Base-by-base conservation (phyloP, 805 yeast species). In the Yarrowia sp. region DNA sequence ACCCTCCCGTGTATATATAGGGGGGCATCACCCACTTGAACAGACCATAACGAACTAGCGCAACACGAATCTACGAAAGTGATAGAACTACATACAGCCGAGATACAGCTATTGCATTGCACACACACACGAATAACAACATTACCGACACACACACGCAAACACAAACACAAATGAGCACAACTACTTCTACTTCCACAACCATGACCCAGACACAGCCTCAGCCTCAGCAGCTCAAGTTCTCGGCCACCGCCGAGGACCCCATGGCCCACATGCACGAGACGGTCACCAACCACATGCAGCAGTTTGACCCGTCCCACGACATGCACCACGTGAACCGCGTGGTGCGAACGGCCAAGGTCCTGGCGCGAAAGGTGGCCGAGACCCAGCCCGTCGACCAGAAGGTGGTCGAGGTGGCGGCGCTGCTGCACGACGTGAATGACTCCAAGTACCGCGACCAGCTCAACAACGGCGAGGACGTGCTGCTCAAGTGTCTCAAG, bases 401-500 rank as follows among this genome's bases (percentile, higher is more conserved):
- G 46, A 25, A 61, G 22, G 72, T 72, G 4, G 74, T 72, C 6
- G 70, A 69, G 61, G 65, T 73, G 19, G 73, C 71, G 1, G 74
- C 75, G 1, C 63, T 73, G 31, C 70, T 70, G 56, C 76, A 73
- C 61, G 76, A 73, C 59, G 63, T 71, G 38, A 55, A 67, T 19
- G 76, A 73, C 56, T 69, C 69, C 67, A 73, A 73, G 64, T 73
- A 72, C 63, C 63, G 65, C 4, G 53, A 61, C 14, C 33, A 33
- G n/a, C 46, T 41, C 10, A 61, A 27, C 19, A 59, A 49, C 41
- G 51, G 58, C 33, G 63, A 62, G 41, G 63, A 55, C 18, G 65
- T 67, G 18, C 27, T 65, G 24, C 38, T 36, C 22, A 44, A 62
- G 27, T 29, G 65, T 16, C 64, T 69, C 62, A 14, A 33, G 31